Base-by-base conservation (phyloP, 345 rosid genomes). In the Boechera divaricarpa region DNA sequence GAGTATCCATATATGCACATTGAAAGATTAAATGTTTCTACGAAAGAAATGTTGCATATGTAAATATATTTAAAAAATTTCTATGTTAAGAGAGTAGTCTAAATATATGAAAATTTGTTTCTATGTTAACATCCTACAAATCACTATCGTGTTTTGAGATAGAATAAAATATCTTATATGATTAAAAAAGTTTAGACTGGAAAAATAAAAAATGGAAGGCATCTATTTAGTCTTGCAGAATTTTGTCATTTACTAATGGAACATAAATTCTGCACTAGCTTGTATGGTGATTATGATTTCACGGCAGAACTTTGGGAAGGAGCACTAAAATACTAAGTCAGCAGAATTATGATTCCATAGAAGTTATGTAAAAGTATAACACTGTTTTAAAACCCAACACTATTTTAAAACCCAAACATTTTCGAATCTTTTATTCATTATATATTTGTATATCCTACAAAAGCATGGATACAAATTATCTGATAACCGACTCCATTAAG, bases 401-500 rank as follows among this genome's bases (percentile, higher is more conserved):
- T 58, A 45, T 33, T 49, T 18, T 26, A 9, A 56, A 58, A 57
- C 3, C 15, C 6, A 45, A 54, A 56, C 6, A 51, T 4, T 24
- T 12, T 67, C 8, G 42, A n/a, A 6, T 45, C 15, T 5, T 63
- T 24, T 7, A 7, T 52, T n/a, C 9, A 12, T 52, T 15, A 5
- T 63, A 7, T 52, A 67, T 48, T 12, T 31, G 64, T 44, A 36
- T 70, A 24, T 69, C 51, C 12, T 26, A 77, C 72, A 70, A 77
- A 71, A 71, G 72, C 47, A 65, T 38, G 15, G 18, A 51, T 71
- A 64, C 68, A 71, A 57, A 65, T 65, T 6, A 71, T 71, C 45
- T 59, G 55, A 71, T 71, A 71, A 77, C 77, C 81, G 77, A 77
- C 72, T 71, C 76, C 81, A 64, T 70, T 57, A 71, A 45, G 61